phyloP scores from a whole-genome alignment of 1,284 basidiomycete species.

The Kwoniella shivajii region DNA sequence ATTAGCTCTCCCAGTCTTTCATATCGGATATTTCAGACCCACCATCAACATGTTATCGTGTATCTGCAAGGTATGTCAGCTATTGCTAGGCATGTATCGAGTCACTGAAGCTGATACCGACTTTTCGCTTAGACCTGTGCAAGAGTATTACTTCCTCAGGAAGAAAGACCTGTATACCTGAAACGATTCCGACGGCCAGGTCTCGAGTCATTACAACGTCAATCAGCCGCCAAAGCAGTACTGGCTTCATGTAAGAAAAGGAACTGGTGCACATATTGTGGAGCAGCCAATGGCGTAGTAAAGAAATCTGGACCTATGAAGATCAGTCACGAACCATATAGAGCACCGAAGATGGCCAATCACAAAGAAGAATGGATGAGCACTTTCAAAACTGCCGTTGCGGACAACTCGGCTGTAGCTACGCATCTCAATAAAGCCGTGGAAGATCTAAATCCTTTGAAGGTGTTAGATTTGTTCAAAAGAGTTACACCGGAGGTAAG shows the following conservation, averaged over 20 bases:
- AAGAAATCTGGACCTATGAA: slow-evolving; percentile 95
- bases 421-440: slow-evolving; percentile 85
- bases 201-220: slow-evolving; percentile 92
- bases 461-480: slow-evolving; percentile 90
- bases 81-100: neutral
- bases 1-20: slow-evolving; percentile 92
- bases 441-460: slow-evolving; percentile 93
- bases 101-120: neutral
- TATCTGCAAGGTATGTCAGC: slow-evolving; percentile 80
- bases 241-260: slow-evolving; percentile 86
- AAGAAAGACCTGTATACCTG: slow-evolving; percentile 80
- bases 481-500: slow-evolving; percentile 86
- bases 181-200: slow-evolving; percentile 86
- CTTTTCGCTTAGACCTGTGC: slow-evolving; percentile 74
- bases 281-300: slow-evolving; percentile 89
- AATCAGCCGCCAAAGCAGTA: slow-evolving; percentile 83
- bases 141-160: slow-evolving; percentile 86
- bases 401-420: slow-evolving; percentile 82
- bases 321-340: slow-evolving; percentile 97
- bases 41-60: slow-evolving; percentile 90
- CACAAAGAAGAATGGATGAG: slow-evolving; percentile 86
- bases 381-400: slow-evolving; percentile 79
- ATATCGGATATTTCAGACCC: slow-evolving; percentile 97
- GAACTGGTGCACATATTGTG: slow-evolving; percentile 90
- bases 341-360: slow-evolving; percentile 89